Base-by-base conservation (phyloP, 768 basidiomycete species). In the Trametes meyenii region DNA sequence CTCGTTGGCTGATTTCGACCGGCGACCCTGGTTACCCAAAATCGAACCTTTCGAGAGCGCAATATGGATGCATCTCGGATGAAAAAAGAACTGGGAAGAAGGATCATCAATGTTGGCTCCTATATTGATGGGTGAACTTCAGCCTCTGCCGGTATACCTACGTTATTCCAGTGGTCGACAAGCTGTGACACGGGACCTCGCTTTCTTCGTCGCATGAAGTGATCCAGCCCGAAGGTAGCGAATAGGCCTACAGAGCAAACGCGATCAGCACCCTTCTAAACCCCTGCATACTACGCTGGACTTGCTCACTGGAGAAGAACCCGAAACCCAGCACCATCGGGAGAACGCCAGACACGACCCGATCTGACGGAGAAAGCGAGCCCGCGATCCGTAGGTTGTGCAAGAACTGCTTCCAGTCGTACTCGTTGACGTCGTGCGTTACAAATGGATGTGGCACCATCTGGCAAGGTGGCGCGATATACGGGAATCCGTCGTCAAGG, bases 151-250 rank as follows among this genome's bases (percentile, higher is more conserved):
- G 21, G 13, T 8, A 17, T 19, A 21, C 77, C 51, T 21, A 83
- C 83, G 42, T 81, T 75, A 59, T 85, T 85, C 83, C 83, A 85
- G 55, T 72, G 70, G 53, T 80, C 78, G 16, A 85, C 68, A 1
- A 80, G 55, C 19, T 81, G 73, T 11, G 73, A 75, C 13, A 79
- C 80, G 1, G 77, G 74, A 1, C 65, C 67, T 0, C 70, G 66
- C 65, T 79, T 83, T 74, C 69, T 75, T 46, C 40, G 71, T 70
- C 64, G 76, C 76, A 72, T 72, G 55, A 7, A 70, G 50, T 26
- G 49, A 14, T 68, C 48, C 19, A 70, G 55, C 2, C 58, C 68
- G 50, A 49, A 46, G 16, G 63, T 54, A 1, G 55, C 44, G 19
- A 62, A 19, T 5, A 65, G 8, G 68, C 77, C 63, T 63, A 74